A percentile compares a stretch with the other conserved stretches of the same genome.
These are phyloP conservation scores for Kandelia obovata DNA, from an alignment of 345 rosid species.

Conservation along the genomic window DNA sequence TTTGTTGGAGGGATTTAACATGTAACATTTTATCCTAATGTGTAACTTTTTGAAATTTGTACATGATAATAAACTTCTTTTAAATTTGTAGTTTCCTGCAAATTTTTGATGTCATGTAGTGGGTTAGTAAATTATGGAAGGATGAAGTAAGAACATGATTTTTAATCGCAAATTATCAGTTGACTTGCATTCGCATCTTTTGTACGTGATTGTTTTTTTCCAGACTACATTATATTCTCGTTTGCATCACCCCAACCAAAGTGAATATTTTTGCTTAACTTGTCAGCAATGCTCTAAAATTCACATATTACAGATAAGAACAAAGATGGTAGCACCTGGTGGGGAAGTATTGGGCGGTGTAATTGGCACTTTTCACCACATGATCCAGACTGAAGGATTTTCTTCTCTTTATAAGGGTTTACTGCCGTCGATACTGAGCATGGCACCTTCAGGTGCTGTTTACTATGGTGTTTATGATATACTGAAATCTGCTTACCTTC, in stretches of 20 bases:
- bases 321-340: constrained; percentile 84
- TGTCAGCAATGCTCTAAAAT: not conserved
- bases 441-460: constrained; percentile 93
- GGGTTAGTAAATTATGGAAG: no score
- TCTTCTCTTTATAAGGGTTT: constrained; percentile 90
- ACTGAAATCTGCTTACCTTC: constrained; percentile 74
- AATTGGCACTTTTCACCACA: constrained; percentile 64
- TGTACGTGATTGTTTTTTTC: not conserved
- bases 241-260: not conserved
- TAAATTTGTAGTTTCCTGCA: no score
- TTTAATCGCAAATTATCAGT: no score
- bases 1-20: not conserved
- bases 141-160: no score
- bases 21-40: not conserved
- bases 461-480: constrained; percentile 90
- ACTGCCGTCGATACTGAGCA: constrained; percentile 67
- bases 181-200: no score
- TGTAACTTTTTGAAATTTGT: not conserved
- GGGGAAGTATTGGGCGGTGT: constrained; percentile 91
- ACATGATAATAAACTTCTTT: no score
- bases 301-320: constrained; percentile 53
- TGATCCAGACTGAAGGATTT: constrained; percentile 80
- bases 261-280: not conserved
- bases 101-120: no score
- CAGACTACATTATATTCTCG: not conserved